Evolutionary conservation across 441 rosid species (phyloP).

Genomic region (Populus hybrid): DNA sequence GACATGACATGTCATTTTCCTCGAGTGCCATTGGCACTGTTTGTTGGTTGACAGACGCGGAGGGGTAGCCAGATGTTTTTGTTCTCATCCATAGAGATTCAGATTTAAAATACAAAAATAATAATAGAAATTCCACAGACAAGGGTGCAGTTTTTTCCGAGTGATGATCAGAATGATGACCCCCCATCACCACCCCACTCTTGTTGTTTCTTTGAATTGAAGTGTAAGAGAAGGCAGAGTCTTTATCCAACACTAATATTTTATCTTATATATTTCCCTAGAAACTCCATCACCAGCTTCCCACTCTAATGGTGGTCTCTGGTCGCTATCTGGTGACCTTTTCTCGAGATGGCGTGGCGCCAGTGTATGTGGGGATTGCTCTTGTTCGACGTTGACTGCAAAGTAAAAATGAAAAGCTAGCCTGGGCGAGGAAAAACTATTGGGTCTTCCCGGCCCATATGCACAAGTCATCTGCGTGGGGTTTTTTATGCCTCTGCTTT

Average conservation of each 20-base stretch:
- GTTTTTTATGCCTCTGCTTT: no score
- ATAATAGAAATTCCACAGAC: not conserved
- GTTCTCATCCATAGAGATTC: not conserved
- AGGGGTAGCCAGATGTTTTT: slow-evolving; percentile 13
- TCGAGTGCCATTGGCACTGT: not conserved
- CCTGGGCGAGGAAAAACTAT: no score
- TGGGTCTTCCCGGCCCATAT: not conserved
- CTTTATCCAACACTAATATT: not conserved
- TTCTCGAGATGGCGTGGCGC: slow-evolving; percentile 10
- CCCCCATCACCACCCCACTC: slow-evolving; percentile 8
- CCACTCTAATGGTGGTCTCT: not conserved
- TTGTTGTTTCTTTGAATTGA: slow-evolving; percentile 4
- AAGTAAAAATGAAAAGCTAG: no score
- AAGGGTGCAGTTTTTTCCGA: not conserved
- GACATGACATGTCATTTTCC: not conserved
- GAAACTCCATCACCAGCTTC: not conserved
- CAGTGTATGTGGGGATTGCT: not conserved
- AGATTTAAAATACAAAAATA: not conserved
- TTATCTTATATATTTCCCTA: not conserved
- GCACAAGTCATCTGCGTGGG: not conserved
- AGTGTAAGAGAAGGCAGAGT: not conserved
- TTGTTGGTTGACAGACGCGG: slow-evolving; percentile 2
- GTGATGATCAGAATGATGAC: not conserved
- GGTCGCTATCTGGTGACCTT: slow-evolving; percentile 18
- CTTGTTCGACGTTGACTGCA: not conserved